Conservation (phyloP, 208 protist species). For the Lotmaria passim region DNA sequence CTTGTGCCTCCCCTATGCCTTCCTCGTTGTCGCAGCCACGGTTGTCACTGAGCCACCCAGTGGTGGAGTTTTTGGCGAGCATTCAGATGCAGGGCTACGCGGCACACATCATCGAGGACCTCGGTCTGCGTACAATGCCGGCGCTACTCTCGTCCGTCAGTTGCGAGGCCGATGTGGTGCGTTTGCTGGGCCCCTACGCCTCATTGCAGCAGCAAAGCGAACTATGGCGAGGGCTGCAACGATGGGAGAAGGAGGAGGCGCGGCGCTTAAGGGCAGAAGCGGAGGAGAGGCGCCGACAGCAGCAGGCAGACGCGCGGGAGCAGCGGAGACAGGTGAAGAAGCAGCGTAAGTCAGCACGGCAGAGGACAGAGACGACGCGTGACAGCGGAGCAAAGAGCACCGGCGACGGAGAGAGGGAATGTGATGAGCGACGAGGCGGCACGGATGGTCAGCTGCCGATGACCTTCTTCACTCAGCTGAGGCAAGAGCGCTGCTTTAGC, state of each 20-base stretch:
- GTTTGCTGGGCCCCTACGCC: conserved; percentile 57
- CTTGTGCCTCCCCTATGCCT: not conserved
- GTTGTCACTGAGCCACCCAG: conserved; percentile 49
- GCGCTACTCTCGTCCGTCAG: conserved; percentile 40
- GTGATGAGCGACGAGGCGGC: not conserved
- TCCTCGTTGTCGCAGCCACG: not conserved
- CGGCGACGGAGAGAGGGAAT: too few relatives aligned
- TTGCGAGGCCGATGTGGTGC: conserved; percentile 43
- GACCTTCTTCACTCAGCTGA: conserved; percentile 3
- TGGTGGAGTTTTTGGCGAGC: conserved; percentile 79
- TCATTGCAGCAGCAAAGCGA: conserved; percentile 66
- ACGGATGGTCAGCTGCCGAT: not conserved
- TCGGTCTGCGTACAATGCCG: conserved; percentile 46
- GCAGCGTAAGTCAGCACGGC: not conserved
- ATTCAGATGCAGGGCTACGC: conserved; percentile 83
- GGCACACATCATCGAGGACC: conserved; percentile 40
- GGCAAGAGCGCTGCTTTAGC: not conserved
- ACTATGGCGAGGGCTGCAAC: conserved; percentile 66
- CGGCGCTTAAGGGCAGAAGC: conserved; percentile 15
- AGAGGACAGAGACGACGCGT: not conserved
- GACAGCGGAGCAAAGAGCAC: not conserved
- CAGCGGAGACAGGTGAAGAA: not conserved
- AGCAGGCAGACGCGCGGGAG: conserved; percentile 2
- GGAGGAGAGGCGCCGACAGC: conserved; percentile 16
- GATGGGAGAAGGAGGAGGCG: conserved; percentile 33